Evolutionary conservation across 805 yeast genomes (phyloP).

Genomic region (Schwanniomyces pseudopolymorphus): DNA sequence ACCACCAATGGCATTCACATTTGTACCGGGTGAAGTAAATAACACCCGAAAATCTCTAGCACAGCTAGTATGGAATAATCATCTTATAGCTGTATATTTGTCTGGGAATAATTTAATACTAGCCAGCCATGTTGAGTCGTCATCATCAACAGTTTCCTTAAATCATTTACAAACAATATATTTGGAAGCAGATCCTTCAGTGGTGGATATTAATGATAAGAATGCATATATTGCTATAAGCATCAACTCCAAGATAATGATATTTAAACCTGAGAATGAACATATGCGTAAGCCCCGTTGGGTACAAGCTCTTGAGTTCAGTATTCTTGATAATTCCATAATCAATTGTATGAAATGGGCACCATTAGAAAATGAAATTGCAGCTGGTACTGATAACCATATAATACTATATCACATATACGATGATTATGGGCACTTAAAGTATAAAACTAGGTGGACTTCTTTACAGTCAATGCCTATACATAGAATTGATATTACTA

Average conservation of each 20-base stretch:
- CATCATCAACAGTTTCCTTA: conserved; percentile 6
- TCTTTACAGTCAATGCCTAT: conserved; percentile 62
- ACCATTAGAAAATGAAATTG: conserved; percentile 49
- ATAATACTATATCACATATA: conserved; percentile 55
- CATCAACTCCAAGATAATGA: conserved; percentile 38
- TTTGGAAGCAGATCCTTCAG: conserved; percentile 61
- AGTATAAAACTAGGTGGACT: conserved; percentile 42
- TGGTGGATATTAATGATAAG: conserved; percentile 59
- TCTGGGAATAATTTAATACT: conserved; percentile 85
- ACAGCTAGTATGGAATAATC: conserved; percentile 64
- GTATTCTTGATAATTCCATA: conserved; percentile 7
- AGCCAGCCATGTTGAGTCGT: conserved; percentile 17
- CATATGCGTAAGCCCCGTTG: conserved; percentile 46
- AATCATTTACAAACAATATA: conserved; percentile 73
- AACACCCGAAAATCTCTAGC: conserved; percentile 52
- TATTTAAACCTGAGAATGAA: conserved; percentile 60
- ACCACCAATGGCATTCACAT: conserved; percentile 55
- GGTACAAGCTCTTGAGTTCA: conserved; percentile 33
- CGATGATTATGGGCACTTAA: conserved; percentile 45
- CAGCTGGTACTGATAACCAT: conserved; percentile 53
- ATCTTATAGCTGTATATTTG: conserved; percentile 68
- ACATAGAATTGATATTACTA: conserved; percentile 55
- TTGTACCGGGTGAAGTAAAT: conserved; percentile 87
- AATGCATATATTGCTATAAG: conserved; percentile 64
- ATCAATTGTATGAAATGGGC: conserved; percentile 58